Evolutionary conservation across 83 land plant genomes (phyloP).

Genomic region (Thuja plicata): DNA sequence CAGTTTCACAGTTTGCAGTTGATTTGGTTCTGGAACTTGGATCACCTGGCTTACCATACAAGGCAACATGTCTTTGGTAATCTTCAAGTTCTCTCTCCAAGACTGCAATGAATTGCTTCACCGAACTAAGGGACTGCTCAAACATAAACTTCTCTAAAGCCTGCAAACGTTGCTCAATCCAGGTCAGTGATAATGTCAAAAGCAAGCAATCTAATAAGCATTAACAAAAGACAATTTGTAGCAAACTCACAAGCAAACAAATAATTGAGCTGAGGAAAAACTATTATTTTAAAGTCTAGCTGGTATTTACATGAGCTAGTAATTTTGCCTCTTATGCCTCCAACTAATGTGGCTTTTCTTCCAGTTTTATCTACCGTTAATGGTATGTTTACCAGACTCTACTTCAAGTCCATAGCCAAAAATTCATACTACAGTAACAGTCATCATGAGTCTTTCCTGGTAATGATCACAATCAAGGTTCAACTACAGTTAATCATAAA

Average conservation of each 20-base stretch:
- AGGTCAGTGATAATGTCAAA: background rate
- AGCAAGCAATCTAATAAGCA: background rate
- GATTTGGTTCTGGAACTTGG: background rate
- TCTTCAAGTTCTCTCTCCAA: constrained; percentile 63
- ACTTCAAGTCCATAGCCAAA: background rate
- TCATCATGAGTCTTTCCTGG: background rate
- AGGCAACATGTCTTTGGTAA: constrained; percentile 54
- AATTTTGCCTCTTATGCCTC: background rate
- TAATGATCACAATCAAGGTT: background rate
- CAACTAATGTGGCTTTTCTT: background rate
- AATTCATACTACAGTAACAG: background rate
- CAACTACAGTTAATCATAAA: background rate
- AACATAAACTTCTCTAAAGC: constrained; percentile 60
- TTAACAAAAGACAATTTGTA: background rate
- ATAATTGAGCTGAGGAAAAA: background rate
- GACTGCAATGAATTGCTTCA: constrained; percentile 49
- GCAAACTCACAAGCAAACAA: background rate
- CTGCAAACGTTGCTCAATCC: constrained; percentile 23
- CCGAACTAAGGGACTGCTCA: constrained; percentile 69
- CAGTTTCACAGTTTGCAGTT: background rate
- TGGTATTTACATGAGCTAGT: background rate
- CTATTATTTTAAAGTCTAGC: background rate
- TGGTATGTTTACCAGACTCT: background rate
- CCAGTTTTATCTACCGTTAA: background rate
- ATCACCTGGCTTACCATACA: constrained; percentile 29